Percentiles rank a stretch among this genome's conserved stretches.
These are phyloP conservation scores for Ettlia oleoabundans DNA, from an alignment of 139 green algal species.

Conservation along the genomic window DNA sequence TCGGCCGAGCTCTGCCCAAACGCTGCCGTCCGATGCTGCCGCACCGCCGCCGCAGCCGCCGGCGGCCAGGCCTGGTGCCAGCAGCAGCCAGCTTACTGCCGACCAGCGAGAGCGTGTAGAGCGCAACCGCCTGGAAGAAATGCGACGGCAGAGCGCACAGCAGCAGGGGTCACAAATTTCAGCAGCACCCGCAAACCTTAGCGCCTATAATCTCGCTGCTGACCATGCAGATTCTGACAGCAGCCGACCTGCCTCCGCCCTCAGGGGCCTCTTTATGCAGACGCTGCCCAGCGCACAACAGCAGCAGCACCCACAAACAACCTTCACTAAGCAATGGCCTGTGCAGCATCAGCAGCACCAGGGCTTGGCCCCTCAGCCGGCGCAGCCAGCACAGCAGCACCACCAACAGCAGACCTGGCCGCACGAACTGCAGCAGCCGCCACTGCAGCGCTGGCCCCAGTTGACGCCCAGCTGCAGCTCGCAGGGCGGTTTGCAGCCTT, in stretches of 20 bases:
- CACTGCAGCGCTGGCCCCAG: no score
- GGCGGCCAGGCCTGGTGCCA: background rate
- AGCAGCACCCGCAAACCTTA: background rate
- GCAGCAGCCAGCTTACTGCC: background rate
- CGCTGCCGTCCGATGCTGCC: no score
- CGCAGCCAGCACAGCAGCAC: background rate
- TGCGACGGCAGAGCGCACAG: background rate
- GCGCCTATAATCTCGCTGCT: background rate
- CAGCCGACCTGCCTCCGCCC: background rate
- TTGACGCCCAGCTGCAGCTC: no score
- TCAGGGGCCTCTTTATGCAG: background rate
- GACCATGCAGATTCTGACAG: background rate
- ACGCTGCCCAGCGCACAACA: background rate
- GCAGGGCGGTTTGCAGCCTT: no score
- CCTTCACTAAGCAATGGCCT: no score
- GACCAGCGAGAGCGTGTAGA: constrained; percentile 9
- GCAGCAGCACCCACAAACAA: background rate
- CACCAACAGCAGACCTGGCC: no score
- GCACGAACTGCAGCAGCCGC: no score
- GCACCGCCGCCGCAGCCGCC: no score
- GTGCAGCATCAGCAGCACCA: background rate
- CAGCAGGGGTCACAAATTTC: background rate
- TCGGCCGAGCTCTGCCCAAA: no score
- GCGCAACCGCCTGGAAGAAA: constrained; percentile 8
- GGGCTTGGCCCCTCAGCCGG: no score